Evolutionary conservation across 129 eudicot genomes (phyloP), one percentile per base, ranked within the genome.

Genomic region (Deinandra increscens): DNA sequence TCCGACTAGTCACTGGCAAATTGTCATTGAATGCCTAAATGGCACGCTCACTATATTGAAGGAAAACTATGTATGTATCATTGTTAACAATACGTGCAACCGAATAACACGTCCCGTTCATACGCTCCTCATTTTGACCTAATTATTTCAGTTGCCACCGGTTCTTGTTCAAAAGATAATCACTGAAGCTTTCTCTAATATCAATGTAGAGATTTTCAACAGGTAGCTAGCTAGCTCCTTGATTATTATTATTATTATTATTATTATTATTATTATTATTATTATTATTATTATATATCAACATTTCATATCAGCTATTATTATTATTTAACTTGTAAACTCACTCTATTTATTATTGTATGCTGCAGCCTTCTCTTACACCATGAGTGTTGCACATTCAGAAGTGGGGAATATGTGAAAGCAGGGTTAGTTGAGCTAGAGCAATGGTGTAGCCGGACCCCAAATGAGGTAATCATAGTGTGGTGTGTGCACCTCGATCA

Each of bases 161-260:
- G 68, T 85, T 78, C 88, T 89, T 68, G 82, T 79, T 68, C 92
- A 87, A 64, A 89, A 77, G 66, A 83, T 87, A 39, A 78, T 80
- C 74, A 80, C 70, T 46, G 92, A 87, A 70, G 75, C 74, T 38
- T 89, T 87, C 80, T 87, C 93, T 51, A 83, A 65, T 71, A 85
- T 93, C 66, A 83, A 93, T 70, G 87, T 79, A 44, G 88, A 85
- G 70, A 71, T 93, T 43, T 89, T 93, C 63, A 93, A 93, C 75
- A 89, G 92, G 99, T 93, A 78, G 31, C 13, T 75, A 89, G 92
- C 97, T 93, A 78, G 31, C 13, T 75, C 39, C 10, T 36, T 13
- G 18, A 17, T 45, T 43, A 39, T 34, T n/a, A n/a, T n/a, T n/a
- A n/a, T 41, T 19, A 36, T 34, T 23, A 41, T 78, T 43, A n/a